These are phyloP conservation scores for Penicillium salamii DNA, from an alignment of 495 filamentous ascomycete genomes.

Conservation along the genomic window DNA sequence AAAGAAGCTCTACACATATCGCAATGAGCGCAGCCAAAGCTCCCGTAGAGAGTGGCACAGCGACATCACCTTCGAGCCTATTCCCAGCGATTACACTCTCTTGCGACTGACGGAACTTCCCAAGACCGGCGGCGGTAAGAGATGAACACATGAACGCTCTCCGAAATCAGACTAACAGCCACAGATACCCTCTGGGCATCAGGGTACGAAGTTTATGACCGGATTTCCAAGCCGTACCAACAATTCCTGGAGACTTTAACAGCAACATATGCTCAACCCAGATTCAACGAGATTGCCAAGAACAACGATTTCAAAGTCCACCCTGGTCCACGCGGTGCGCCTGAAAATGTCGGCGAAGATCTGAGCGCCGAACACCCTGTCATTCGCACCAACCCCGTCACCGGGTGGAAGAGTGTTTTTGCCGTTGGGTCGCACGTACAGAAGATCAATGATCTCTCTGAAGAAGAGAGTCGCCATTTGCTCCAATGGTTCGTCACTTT, in stretches of 20 bases:
- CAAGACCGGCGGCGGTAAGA: constrained; percentile 63
- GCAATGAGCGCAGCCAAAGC: constrained; percentile 24
- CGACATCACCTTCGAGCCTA: constrained; percentile 71
- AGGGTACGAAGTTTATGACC: constrained; percentile 77
- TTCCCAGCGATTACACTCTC: constrained; percentile 67
- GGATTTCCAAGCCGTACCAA: constrained; percentile 62
- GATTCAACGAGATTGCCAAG: constrained; percentile 56
- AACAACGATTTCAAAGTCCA: constrained; percentile 56
- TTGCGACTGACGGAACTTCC: constrained; percentile 62
- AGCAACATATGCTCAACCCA: constrained; percentile 60
- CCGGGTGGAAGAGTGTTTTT: constrained; percentile 77
- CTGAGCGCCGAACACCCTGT: constrained; percentile 67
- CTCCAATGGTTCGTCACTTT: constrained; percentile 61
- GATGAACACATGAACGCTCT: too few species aligned
- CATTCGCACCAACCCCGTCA: constrained; percentile 79
- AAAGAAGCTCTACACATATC: constrained; percentile 53
- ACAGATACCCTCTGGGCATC: constrained; percentile 72
- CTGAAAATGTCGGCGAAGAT: constrained; percentile 63
- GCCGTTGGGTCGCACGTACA: constrained; percentile 59
- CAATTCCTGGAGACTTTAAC: constrained; percentile 67
- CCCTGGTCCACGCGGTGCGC: constrained; percentile 55
- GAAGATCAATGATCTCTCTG: constrained; percentile 62
- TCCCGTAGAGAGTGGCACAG: constrained; percentile 54
- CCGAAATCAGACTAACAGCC: background rate
- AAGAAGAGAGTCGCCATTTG: constrained; percentile 61